These are phyloP conservation scores for Pythium dissotocum DNA, from an alignment of 352 stramenopile genomes.

Conservation along the genomic window DNA sequence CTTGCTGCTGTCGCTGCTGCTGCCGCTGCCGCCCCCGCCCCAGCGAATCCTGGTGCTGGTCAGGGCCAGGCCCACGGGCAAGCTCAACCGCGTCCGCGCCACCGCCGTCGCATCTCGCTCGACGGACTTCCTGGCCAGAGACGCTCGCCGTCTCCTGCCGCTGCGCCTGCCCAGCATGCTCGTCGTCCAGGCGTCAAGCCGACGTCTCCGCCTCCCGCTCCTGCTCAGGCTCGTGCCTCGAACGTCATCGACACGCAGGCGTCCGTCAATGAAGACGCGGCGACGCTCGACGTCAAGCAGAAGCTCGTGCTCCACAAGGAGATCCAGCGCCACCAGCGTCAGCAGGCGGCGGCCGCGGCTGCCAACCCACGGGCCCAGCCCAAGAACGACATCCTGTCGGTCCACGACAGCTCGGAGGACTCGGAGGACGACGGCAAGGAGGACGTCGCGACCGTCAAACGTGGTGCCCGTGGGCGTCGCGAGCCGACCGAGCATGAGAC, in stretches of 20 bases:
- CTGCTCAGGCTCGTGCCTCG: conserved; percentile 14
- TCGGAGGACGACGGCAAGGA: conserved; percentile 28
- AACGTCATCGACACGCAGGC: conserved; percentile 11
- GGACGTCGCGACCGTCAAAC: conserved; percentile 51
- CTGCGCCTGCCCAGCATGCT: not conserved
- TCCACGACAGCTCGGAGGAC: conserved; percentile 24
- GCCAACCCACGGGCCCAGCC: conserved; percentile 33
- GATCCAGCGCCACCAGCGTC: conserved; percentile 42
- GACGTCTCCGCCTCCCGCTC: conserved; percentile 23
- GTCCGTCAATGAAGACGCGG: conserved; percentile 49
- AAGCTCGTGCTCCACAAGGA: conserved; percentile 54
- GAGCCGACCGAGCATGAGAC: conserved; percentile 41
- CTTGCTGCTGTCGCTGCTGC: not conserved
- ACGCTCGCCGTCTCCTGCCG: not conserved
- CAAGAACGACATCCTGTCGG: conserved; percentile 23
- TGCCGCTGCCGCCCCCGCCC: not conserved
- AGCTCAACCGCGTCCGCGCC: not conserved
- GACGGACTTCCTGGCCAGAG: not conserved
- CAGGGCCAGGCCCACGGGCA: not conserved
- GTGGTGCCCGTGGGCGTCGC: conserved; percentile 36
- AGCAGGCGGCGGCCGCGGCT: conserved; percentile 21
- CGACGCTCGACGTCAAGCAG: conserved; percentile 58
- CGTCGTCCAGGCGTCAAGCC: conserved; percentile 8
- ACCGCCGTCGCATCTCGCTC: conserved; percentile 13
- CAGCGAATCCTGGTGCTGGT: not conserved